Percentiles rank a stretch among this genome's conserved stretches.
phyloP scores from a whole-genome alignment of 495 filamentous ascomycete species.

The Annulohypoxylon bovei region DNA sequence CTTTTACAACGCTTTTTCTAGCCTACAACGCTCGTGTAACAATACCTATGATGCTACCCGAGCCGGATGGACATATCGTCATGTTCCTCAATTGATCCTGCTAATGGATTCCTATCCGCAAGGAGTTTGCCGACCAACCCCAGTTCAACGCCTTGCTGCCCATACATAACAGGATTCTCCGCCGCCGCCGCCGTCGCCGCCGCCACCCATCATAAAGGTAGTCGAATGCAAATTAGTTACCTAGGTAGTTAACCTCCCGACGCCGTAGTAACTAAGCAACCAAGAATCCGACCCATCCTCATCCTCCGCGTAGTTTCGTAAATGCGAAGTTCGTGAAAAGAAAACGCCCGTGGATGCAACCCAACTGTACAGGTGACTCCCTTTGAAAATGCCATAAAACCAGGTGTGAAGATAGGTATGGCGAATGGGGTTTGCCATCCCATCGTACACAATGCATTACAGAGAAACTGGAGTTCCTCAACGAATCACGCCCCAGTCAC shows the following conservation, averaged over 20 bases:
- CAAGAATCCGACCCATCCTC: conserved; percentile 10
- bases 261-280: conserved; percentile 13
- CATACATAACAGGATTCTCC: conserved; percentile 2
- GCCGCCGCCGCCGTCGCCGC: conserved; percentile 1
- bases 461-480: conserved; percentile 46
- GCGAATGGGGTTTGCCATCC: conserved; percentile 4
- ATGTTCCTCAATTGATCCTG: conserved; percentile 6
- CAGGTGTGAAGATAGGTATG: conserved; percentile 10
- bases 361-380: conserved; percentile 14
- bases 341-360: conserved; percentile 40
- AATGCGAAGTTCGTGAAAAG: conserved; percentile 18
- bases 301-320: conserved; percentile 13
- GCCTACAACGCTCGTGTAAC: conserved; percentile 14
- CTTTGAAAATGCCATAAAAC: conserved; percentile 35
- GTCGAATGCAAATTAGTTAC: conserved; percentile 27
- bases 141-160: conserved; percentile 39
- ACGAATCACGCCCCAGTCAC: conserved; percentile 77
- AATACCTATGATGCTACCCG: conserved; percentile 15
- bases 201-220: conserved; percentile 8
- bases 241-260: conserved; percentile 3
- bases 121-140: neutral
- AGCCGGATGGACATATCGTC: neutral
- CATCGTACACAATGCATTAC: conserved; percentile 30
- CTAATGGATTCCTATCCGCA: conserved; percentile 6
- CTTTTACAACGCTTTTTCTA: neutral